Percentiles rank a stretch among this genome's conserved stretches.
Evolutionary conservation across 495 filamentous ascomycete species (phyloP).

Genomic region (Jackrogersella multiformis): DNA sequence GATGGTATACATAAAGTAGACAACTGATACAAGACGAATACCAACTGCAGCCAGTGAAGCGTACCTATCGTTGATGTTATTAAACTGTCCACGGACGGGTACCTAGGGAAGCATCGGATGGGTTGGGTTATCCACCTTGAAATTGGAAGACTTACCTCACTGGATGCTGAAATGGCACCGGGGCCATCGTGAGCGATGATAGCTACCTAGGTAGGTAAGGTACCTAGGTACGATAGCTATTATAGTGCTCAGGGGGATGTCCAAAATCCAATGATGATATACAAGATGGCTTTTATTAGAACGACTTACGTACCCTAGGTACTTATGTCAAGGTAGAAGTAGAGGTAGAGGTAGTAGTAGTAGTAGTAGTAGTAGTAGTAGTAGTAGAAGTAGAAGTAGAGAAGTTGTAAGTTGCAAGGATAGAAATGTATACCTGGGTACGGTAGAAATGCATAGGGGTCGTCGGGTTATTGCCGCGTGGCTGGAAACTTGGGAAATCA

Average conservation of each 20-base stretch:
- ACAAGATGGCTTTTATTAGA: neutral
- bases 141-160: slow-evolving; percentile 41
- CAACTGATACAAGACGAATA: slow-evolving; percentile 47
- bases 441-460: slow-evolving; percentile 3
- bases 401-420: neutral
- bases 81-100: neutral
- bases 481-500: slow-evolving; percentile 1
- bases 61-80: slow-evolving; percentile 43
- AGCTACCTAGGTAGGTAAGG: too few species aligned
- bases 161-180: slow-evolving; percentile 44
- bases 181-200: slow-evolving; percentile 44
- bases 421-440: slow-evolving; percentile 1
- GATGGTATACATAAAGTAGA: slow-evolving; percentile 51
- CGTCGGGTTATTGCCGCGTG: slow-evolving; percentile 4
- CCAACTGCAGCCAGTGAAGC: slow-evolving; percentile 50
- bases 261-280: neutral
- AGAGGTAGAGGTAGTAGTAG: neutral
- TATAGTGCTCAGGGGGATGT: too few species aligned
- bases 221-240: too few species aligned
- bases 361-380: neutral
- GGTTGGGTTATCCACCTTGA: too few species aligned
- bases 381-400: neutral
- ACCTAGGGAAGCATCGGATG: neutral
- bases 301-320: neutral
- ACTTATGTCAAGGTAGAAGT: neutral